Evolutionary conservation across 2,329 filamentous ascomycete species (phyloP).

Genomic region (Curvularia sp.): DNA sequence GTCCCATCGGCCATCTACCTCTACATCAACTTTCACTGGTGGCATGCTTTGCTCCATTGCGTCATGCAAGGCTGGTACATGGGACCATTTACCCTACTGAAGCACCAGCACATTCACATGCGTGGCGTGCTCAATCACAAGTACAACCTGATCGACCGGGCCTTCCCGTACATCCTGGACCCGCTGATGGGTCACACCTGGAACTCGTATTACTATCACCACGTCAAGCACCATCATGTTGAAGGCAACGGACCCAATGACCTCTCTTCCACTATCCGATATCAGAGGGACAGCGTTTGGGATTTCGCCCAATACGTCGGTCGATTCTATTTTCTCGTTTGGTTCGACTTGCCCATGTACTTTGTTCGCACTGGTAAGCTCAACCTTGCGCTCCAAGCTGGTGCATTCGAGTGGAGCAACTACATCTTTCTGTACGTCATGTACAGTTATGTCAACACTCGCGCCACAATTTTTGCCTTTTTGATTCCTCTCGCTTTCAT

Average conservation of each 20-base stretch:
- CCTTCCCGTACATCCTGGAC: conserved; percentile 76
- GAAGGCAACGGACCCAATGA: conserved; percentile 81
- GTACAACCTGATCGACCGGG: conserved; percentile 64
- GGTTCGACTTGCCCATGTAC: conserved; percentile 77
- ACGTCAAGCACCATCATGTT: conserved; percentile 85
- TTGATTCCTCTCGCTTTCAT: conserved; percentile 71
- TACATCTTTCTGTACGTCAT: conserved; percentile 58
- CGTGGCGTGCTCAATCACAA: conserved; percentile 68
- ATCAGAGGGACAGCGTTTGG: conserved; percentile 71
- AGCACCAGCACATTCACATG: conserved; percentile 85
- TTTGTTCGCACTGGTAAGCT: conserved; percentile 70
- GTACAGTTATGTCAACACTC: conserved; percentile 56
- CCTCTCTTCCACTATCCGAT: conserved; percentile 76
- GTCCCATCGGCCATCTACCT: conserved; percentile 72
- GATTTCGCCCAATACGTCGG: conserved; percentile 76
- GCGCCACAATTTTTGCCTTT: conserved; percentile 69
- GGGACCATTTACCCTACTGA: conserved; percentile 79
- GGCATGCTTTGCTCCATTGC: conserved; percentile 71
- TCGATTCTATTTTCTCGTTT: conserved; percentile 75
- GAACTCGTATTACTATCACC: conserved; percentile 86
- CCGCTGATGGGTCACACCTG: conserved; percentile 83
- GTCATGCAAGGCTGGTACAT: conserved; percentile 72
- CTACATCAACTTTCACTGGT: conserved; percentile 69
- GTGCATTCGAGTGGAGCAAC: conserved; percentile 66
- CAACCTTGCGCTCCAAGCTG: conserved; percentile 61